Conservation (phyloP, 2,329 filamentous ascomycete species). For the Colletotrichum gigasporum region DNA sequence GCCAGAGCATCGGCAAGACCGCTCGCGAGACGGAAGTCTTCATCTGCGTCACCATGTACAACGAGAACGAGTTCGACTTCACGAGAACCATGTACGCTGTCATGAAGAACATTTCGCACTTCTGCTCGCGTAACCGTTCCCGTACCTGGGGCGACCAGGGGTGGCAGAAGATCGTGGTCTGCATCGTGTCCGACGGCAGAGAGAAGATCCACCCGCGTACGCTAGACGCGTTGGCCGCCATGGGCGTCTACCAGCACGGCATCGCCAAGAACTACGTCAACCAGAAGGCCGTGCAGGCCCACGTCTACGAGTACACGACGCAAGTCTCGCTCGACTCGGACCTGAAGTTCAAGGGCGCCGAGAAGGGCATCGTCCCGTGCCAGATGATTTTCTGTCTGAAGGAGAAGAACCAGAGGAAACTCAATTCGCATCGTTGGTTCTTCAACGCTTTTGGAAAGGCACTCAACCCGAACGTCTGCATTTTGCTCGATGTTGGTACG, state of each 20-base stretch:
- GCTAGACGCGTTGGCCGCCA: conserved; percentile 91
- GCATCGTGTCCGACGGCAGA: conserved; percentile 93
- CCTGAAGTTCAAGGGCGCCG: conserved; percentile 97
- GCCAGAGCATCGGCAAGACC: conserved; percentile 87
- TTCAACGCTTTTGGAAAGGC: conserved; percentile 97
- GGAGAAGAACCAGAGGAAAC: conserved; percentile 96
- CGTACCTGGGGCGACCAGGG: conserved; percentile 96
- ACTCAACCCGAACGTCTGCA: conserved; percentile 95
- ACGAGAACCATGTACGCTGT: conserved; percentile 98
- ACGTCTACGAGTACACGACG: conserved; percentile 99
- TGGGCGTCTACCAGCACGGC: conserved; percentile 97
- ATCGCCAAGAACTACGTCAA: conserved; percentile 99
- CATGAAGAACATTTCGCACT: conserved; percentile 97
- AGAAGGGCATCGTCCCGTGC: conserved; percentile 97
- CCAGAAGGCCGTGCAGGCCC: conserved; percentile 91
- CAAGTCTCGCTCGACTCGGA: conserved; percentile 96
- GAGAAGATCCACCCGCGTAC: conserved; percentile 91
- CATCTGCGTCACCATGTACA: conserved; percentile 99
- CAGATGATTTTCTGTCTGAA: conserved; percentile 99
- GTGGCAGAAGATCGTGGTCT: conserved; percentile 99
- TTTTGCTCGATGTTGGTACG: conserved; percentile 95
- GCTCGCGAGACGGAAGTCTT: conserved; percentile 92
- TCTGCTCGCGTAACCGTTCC: conserved; percentile 91
- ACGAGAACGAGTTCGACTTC: conserved; percentile 96
- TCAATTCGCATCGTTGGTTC: conserved; percentile 99